Percentiles rank a stretch among this genome's conserved stretches.
Evolutionary conservation across 352 stramenopile species (phyloP).

Genomic region (Globisporangium spinosum): DNA sequence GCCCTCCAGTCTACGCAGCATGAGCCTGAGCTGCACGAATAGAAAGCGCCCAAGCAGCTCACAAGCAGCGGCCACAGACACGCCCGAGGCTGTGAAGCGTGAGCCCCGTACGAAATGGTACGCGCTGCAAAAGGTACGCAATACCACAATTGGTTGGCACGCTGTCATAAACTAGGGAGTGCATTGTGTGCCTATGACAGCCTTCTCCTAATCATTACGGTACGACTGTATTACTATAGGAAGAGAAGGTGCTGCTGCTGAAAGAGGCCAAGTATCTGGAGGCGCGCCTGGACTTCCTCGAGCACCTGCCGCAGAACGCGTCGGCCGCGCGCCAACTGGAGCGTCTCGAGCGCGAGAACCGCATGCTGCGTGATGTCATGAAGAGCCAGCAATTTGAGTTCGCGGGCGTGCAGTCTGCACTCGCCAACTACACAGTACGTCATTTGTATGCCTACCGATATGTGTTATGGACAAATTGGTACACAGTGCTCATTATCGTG

Average conservation of each 20-base stretch:
- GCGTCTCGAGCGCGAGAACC: slow-evolving; percentile 16
- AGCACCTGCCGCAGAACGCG: slow-evolving; percentile 12
- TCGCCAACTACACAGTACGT: slow-evolving; percentile 20
- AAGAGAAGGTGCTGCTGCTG: slow-evolving; percentile 19
- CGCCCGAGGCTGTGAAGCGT: neutral
- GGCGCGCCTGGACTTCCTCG: slow-evolving; percentile 13
- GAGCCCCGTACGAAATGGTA: slow-evolving; percentile 15
- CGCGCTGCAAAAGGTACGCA: slow-evolving; percentile 14
- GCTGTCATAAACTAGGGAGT: no score
- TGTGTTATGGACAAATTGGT: neutral
- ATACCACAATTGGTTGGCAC: no score
- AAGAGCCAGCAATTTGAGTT: slow-evolving; percentile 17
- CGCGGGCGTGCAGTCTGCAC: slow-evolving; percentile 18
- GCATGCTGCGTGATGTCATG: slow-evolving; percentile 10
- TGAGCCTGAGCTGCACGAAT: neutral
- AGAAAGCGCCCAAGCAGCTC: neutral
- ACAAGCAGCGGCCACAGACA: neutral
- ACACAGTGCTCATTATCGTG: neutral
- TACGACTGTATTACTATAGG: neutral
- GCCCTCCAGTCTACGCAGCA: neutral
- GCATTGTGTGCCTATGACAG: no score
- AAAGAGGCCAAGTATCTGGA: slow-evolving; percentile 17
- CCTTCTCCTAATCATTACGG: neutral
- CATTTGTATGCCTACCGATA: neutral
- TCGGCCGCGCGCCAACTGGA: slow-evolving; percentile 1